phyloP scores from a whole-genome alignment of 345 rosid species.

The Eucalyptus coolabah region DNA sequence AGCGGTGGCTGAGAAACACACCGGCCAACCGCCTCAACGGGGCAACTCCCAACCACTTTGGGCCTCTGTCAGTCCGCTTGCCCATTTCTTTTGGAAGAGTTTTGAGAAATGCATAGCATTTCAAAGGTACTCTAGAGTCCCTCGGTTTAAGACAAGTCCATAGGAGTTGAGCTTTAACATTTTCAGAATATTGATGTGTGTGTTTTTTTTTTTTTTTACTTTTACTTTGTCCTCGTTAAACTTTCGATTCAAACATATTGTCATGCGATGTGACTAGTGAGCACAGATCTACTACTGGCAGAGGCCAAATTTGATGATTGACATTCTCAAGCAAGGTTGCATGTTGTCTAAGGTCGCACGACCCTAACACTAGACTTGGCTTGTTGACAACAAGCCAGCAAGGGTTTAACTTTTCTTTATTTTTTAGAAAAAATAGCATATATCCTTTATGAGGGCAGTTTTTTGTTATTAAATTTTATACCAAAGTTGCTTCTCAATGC shows the following conservation, averaged over 20 bases:
- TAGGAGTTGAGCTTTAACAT: background rate
- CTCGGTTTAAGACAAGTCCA: background rate
- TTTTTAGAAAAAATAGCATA: background rate
- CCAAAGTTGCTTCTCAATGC: background rate
- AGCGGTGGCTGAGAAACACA: background rate
- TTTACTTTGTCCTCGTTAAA: rapidly evolving
- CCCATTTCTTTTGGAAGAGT: background rate
- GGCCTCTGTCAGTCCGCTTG: background rate
- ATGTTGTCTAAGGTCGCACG: rapidly evolving
- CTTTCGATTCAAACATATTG: rapidly evolving
- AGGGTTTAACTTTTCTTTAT: background rate
- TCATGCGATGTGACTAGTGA: background rate
- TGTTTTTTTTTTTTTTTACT: background rate
- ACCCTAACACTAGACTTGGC: background rate
- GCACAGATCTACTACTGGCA: rapidly evolving
- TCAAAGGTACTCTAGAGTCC: background rate
- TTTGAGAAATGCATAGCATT: background rate
- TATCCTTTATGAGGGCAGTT: background rate
- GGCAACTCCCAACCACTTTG: background rate
- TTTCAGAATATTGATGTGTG: background rate
- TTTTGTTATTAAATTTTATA: background rate
- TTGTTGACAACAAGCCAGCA: rapidly evolving
- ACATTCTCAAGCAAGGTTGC: background rate
- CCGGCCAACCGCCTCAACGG: background rate
- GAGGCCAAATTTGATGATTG: background rate